Conservation (phyloP, 2,329 filamentous ascomycete species). For the Colletotrichum sp. region DNA sequence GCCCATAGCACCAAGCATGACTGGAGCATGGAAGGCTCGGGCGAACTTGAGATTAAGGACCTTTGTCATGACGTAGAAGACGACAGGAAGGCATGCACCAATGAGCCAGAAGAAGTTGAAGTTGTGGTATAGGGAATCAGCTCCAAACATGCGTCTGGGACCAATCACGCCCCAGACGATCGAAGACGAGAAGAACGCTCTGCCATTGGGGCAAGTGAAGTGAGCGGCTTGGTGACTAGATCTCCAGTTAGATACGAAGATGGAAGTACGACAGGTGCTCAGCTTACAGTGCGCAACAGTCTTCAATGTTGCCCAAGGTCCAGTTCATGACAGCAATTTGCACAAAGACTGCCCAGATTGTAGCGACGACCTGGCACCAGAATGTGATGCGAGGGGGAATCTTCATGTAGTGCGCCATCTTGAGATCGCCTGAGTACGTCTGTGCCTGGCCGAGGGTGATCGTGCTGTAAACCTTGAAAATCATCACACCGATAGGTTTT, state of each 20-base stretch:
- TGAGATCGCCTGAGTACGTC: slow-evolving; percentile 49
- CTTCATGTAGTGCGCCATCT: slow-evolving; percentile 55
- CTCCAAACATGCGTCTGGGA: slow-evolving; percentile 58
- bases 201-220: slow-evolving; percentile 46
- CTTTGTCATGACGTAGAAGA: slow-evolving; percentile 46
- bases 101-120: slow-evolving; percentile 36
- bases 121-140: slow-evolving; percentile 34
- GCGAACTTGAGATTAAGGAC: slow-evolving; percentile 35
- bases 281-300: slow-evolving; percentile 39
- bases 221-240: slow-evolving; percentile 43
- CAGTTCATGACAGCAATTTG: slow-evolving; percentile 42
- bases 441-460: slow-evolving; percentile 28
- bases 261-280: rapidly evolving
- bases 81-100: slow-evolving; percentile 52
- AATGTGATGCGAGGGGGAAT: slow-evolving; percentile 64
- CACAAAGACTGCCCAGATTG: slow-evolving; percentile 46
- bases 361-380: slow-evolving; percentile 65
- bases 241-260: slow-evolving; percentile 28
- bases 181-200: slow-evolving; percentile 54
- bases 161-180: slow-evolving; percentile 65
- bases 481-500: slow-evolving; percentile 41
- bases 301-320: slow-evolving; percentile 47
- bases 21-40: slow-evolving; percentile 59
- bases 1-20: slow-evolving; percentile 61
- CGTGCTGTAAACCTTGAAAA: slow-evolving; percentile 36